These are phyloP conservation scores for Mycena rosella DNA, from an alignment of 768 basidiomycete genomes.

Conservation along the genomic window DNA sequence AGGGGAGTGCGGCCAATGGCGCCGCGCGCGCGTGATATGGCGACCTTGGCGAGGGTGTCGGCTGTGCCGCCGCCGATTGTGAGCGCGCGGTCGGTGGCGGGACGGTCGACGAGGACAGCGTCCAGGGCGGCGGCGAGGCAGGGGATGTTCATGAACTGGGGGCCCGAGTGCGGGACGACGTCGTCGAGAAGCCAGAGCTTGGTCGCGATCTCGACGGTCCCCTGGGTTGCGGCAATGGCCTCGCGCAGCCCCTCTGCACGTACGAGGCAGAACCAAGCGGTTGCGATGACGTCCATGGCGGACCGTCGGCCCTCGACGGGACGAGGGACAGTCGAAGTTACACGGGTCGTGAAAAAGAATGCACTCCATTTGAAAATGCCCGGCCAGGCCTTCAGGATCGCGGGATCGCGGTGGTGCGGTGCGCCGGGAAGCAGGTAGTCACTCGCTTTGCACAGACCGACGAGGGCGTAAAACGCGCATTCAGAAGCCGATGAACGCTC, in stretches of 20 bases:
- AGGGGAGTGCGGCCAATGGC: constrained; percentile 38
- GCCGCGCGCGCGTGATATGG: constrained; percentile 43
- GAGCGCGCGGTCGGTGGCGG: constrained; percentile 46
- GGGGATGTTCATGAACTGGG: constrained; percentile 41
- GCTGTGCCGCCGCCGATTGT: constrained; percentile 44
- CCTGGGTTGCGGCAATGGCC: constrained; percentile 47
- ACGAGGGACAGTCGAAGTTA: constrained; percentile 28
- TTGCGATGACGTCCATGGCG: constrained; percentile 47
- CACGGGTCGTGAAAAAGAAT: constrained; percentile 46
- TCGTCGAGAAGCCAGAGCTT: constrained; percentile 51
- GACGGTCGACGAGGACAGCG: constrained; percentile 40
- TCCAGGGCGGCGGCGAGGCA: constrained; percentile 47
- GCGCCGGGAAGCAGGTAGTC: constrained; percentile 38
- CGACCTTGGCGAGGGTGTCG: constrained; percentile 44
- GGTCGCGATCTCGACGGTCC: constrained; percentile 51
- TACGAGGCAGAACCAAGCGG: constrained; percentile 44
- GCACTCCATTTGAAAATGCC: constrained; percentile 53
- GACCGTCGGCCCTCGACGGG: constrained; percentile 33
- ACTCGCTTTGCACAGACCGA: constrained; percentile 49
- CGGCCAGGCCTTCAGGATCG: constrained; percentile 48
- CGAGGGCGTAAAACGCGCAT: constrained; percentile 48
- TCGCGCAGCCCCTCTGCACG: constrained; percentile 44
- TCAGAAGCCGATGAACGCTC: constrained; percentile 38
- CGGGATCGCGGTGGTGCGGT: constrained; percentile 37
- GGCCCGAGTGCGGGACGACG: constrained; percentile 32